Percentiles rank a stretch among this genome's conserved stretches.
Conservation (phyloP, 306 rosid genomes). For the Pueraria montana region DNA sequence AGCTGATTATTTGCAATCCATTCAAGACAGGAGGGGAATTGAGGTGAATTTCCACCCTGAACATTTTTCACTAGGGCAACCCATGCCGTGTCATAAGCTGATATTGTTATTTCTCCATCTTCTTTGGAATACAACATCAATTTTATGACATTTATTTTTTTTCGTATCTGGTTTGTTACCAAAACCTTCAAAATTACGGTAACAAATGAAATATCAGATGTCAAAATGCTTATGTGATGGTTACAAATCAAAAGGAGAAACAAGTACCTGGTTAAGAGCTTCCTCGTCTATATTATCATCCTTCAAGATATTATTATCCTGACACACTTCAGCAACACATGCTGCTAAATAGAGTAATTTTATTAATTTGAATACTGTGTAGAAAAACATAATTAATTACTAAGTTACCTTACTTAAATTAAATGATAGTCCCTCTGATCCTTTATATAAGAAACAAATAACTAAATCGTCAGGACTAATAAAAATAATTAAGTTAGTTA, state of each 20-base stretch:
- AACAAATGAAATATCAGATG: too few species aligned
- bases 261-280: slow-evolving; percentile 50
- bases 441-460: too few species aligned
- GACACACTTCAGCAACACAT: slow-evolving; percentile 48
- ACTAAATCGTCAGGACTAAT: too few species aligned
- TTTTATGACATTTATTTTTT: slow-evolving; percentile 49
- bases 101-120: slow-evolving; percentile 82
- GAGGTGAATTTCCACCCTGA: slow-evolving; percentile 53
- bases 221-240: background rate
- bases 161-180: too few species aligned
- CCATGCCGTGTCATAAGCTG: slow-evolving; percentile 96
- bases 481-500: too few species aligned
- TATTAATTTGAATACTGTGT: background rate
- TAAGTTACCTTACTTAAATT: background rate
- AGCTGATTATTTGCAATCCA: slow-evolving; percentile 86
- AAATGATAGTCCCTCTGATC: background rate
- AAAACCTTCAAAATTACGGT: too few species aligned
- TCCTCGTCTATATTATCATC: slow-evolving; percentile 54
- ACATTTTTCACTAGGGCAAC: slow-evolving; percentile 65
- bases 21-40: slow-evolving; percentile 67
- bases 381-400: background rate
- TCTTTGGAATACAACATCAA: slow-evolving; percentile 56
- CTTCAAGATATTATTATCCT: slow-evolving; percentile 57
- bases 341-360: slow-evolving; percentile 34
- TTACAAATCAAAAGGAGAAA: background rate